Base-by-base conservation (phyloP, 2,329 filamentous ascomycete species). In the Aspergillus caelatus region DNA sequence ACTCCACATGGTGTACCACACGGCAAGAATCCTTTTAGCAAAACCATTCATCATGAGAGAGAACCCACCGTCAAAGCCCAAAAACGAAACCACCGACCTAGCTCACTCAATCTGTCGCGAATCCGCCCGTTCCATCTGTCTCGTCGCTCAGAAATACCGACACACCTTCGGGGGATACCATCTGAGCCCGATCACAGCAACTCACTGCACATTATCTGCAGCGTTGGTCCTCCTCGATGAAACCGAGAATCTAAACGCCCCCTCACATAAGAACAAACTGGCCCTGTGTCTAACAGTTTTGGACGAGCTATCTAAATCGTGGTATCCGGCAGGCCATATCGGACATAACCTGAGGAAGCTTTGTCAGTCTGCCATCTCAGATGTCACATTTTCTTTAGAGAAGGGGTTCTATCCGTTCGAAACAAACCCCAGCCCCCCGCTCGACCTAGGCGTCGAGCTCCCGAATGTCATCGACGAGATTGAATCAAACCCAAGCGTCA, bases 1-100 rank as follows among this genome's bases (percentile, higher is more conserved):
- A 0, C 65, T 77, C 14, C 72, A 70, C 58, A 78, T 78, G 76
- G 67, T 75, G 19, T 77, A 77, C 56, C 73, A 78, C 52, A 78
- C 75, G 1, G 68, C 71, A 8, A 64, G 69, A 32, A 74, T 78
- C 8, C 67, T 78, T 16, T 71, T 78, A 14, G 70, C 71, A 30
- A 75, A 72, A 11, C 75, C 74, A 0, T 75, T 77, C 60, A 14
- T 74, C 9, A 56, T 58, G 32, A 60, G 12, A 58, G 0, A 36
- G 56, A 21, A 1, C 26, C 8, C 30, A 52, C 21, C n/a, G 12
- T n/a, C 41, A 28, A 57, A 48, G 23, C 26, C 57, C 54, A 52
- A 23, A 30, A 14, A 7, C 12, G n/a, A 69, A 68, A 58, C 64
- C 67, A 4, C 43, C 48, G 6, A 54, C 7, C 52, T 54, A 2